Conservation (phyloP, 2,329 filamentous ascomycete genomes). For the Aphanoascus verrucosus region DNA sequence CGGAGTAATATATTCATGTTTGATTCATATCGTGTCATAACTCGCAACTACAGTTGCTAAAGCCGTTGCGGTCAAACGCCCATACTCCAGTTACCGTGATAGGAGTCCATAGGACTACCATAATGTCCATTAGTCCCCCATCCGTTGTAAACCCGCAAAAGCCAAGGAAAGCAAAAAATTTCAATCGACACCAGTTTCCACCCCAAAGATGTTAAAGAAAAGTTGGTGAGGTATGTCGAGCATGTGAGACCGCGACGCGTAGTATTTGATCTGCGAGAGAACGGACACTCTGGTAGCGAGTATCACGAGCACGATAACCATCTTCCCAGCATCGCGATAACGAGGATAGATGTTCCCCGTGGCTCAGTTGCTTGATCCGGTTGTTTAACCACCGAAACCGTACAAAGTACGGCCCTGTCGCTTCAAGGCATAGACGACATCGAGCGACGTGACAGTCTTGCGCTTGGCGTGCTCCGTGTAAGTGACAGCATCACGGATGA, state of each 20-base stretch:
- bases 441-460: slow-evolving; percentile 46
- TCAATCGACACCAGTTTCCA: neutral
- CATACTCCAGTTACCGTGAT: neutral
- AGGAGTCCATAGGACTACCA: neutral
- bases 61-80: neutral
- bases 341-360: too few species aligned
- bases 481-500: slow-evolving; percentile 69
- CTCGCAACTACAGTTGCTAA: neutral
- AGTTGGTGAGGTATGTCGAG: neutral
- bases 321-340: too few species aligned
- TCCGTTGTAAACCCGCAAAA: too few species aligned
- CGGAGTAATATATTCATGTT: too few species aligned
- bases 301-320: too few species aligned
- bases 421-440: slow-evolving; percentile 55
- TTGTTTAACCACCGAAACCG: slow-evolving; percentile 72
- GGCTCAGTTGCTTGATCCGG: neutral
- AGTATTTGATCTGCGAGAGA: too few species aligned
- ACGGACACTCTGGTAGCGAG: too few species aligned
- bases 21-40: neutral
- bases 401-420: slow-evolving; percentile 63
- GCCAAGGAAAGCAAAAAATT: neutral
- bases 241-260: too few species aligned
- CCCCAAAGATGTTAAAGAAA: neutral
- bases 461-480: slow-evolving; percentile 77
- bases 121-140: neutral